Evolutionary conservation across 345 rosid species (phyloP), one percentile per base, ranked within the genome.

Genomic region (Dimocarpus longan): DNA sequence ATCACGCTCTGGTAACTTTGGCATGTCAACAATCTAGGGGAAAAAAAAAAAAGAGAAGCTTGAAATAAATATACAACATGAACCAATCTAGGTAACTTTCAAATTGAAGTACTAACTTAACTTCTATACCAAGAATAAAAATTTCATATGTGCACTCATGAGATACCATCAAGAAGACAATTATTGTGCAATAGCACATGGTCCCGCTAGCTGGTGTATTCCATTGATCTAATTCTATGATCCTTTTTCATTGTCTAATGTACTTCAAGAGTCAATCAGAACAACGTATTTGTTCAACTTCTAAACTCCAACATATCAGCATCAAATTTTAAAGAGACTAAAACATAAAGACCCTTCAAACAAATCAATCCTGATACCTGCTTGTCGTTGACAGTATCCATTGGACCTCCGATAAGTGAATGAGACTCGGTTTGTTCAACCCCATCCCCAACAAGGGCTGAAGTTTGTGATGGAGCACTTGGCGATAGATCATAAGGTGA

Each of bases 1-100:
- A 84, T 96, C 97, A 70, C 90, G 92, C 85, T 91, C 98, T 10
- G 85, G 84, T 65, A 91, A 67, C 78, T 88, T 93, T 82, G 92
- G 84, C 46, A 88, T 77, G 63, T 80, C 92, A 66, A 79, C 76
- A 81, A 85, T 76, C 99, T 94, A 83, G 73, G 1, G 5, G 5
- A 7, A 46, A 46, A 46, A 88, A 52, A 80, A 71, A 72, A 28
- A 40, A 68, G 0, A 48, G 22, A 63, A 56, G 39, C 37, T 54
- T 42, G 42, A 57, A 76, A 42, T 62, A 46, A 6, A 52, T 59
- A 28, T 37, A n/a, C 64, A 59, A 68, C 28, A 46, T 39, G 65
- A 76, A 62, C 21, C 75, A 57, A 39, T 18, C 7, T 32, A 59
- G 39, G 32, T 65, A 75, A 8, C 37, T 13, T 77, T 40, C 54